Conservation (phyloP, 495 filamentous ascomycete species). For the Alectoria sarmentosa region DNA sequence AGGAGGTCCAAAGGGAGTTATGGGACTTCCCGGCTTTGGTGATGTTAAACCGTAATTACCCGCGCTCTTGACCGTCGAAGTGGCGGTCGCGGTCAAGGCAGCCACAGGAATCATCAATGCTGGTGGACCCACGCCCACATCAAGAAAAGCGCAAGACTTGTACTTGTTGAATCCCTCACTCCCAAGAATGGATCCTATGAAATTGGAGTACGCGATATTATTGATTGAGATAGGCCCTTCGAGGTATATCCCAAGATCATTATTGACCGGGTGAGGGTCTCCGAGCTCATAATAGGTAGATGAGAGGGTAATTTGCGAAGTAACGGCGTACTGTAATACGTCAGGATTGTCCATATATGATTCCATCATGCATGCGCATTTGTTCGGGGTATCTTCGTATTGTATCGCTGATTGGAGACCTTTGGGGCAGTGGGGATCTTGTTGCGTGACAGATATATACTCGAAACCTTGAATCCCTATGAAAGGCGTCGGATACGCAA, state of each 20-base stretch:
- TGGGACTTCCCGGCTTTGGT: neutral
- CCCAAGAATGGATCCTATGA: neutral
- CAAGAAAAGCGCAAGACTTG: neutral
- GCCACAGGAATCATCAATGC: constrained; percentile 1
- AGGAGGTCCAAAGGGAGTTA: neutral
- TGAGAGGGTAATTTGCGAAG: constrained; percentile 2
- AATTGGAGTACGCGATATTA: neutral
- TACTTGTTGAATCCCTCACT: neutral
- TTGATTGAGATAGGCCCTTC: neutral
- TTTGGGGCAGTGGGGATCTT: neutral
- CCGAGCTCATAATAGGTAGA: constrained; percentile 3
- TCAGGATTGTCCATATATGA: neutral
- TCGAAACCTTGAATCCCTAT: neutral
- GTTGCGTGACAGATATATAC: neutral
- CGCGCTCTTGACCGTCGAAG: neutral
- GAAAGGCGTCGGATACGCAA: constrained; percentile 1
- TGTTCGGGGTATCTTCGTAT: neutral
- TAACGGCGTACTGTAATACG: neutral
- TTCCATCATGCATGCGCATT: neutral
- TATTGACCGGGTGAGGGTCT: neutral
- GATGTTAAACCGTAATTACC: neutral
- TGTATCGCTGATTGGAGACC: neutral
- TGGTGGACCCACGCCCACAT: neutral
- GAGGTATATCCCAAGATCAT: neutral
- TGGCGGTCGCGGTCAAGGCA: neutral